Evolutionary conservation across 495 filamentous ascomycete species (phyloP).

Genomic region (Aspergillus sclerotioniger): DNA sequence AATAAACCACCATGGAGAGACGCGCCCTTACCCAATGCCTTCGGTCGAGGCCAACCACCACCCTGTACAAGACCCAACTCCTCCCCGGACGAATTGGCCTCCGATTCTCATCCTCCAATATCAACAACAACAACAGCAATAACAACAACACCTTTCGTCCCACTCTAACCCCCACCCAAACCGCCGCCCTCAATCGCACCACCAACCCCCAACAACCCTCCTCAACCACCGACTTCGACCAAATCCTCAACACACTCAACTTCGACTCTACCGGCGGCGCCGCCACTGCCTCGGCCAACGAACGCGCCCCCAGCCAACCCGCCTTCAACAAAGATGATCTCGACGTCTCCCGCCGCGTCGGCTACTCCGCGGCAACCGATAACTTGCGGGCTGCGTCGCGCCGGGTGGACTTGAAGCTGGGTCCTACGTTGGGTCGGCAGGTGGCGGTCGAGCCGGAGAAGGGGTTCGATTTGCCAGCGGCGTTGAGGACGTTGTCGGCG

Average conservation of each 20-base stretch:
- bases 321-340: slow-evolving; percentile 15
- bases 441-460: slow-evolving; percentile 36
- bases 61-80: slow-evolving; percentile 12
- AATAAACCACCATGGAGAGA: slow-evolving; percentile 33
- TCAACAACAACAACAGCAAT: too few relatives aligned
- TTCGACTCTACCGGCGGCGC: slow-evolving; percentile 22
- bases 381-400: slow-evolving; percentile 18
- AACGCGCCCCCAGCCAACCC: neutral
- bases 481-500: slow-evolving; percentile 28
- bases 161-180: neutral
- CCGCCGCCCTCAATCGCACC: neutral
- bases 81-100: slow-evolving; percentile 12
- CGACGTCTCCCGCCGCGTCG: slow-evolving; percentile 25
- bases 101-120: too few relatives aligned
- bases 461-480: slow-evolving; percentile 32
- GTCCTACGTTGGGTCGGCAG: slow-evolving; percentile 42
- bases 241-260: slow-evolving; percentile 38
- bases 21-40: slow-evolving; percentile 36
- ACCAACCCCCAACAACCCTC: slow-evolving; percentile 2
- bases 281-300: neutral
- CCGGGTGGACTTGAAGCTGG: slow-evolving; percentile 38
- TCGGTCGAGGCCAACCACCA: slow-evolving; percentile 32
- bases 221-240: slow-evolving; percentile 32
- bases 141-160: neutral
- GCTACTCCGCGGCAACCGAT: slow-evolving; percentile 15